phyloP scores from a whole-genome alignment of 345 rosid species.

The Acer negundo region DNA sequence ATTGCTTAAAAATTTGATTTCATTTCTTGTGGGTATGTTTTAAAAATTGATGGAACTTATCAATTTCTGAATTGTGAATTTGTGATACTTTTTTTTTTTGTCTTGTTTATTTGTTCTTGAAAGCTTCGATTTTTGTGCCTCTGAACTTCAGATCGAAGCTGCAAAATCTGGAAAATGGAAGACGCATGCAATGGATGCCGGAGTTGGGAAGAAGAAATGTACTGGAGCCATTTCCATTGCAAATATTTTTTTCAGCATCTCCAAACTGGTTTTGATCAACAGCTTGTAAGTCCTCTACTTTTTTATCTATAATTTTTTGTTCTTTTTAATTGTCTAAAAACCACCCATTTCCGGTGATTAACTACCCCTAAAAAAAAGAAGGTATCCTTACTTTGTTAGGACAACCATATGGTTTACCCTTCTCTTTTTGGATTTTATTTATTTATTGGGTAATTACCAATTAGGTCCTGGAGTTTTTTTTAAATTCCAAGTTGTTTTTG shows the following conservation, averaged over 20 bases:
- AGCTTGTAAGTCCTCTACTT: constrained; percentile 44
- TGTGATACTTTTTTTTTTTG: background rate
- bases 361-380: too few relatives aligned
- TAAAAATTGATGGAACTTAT: background rate
- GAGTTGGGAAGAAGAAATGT: constrained; percentile 71
- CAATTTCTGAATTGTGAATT: background rate
- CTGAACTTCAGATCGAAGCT: background rate
- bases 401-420: background rate
- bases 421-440: background rate
- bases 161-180: constrained; percentile 35
- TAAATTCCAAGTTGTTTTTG: too few relatives aligned
- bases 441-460: too few relatives aligned
- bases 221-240: constrained; percentile 70
- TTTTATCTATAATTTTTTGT: background rate
- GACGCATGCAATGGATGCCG: constrained; percentile 46
- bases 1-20: too few relatives aligned
- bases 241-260: constrained; percentile 62
- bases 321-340: background rate
- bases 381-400: background rate
- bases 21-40: background rate
- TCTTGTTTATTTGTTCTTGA: background rate
- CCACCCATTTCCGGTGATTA: too few relatives aligned
- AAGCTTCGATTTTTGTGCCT: background rate
- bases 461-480: too few relatives aligned
- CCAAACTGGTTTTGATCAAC: constrained; percentile 50